phyloP scores from a whole-genome alignment of 306 rosid species.

The Trifolium subterraneum region DNA sequence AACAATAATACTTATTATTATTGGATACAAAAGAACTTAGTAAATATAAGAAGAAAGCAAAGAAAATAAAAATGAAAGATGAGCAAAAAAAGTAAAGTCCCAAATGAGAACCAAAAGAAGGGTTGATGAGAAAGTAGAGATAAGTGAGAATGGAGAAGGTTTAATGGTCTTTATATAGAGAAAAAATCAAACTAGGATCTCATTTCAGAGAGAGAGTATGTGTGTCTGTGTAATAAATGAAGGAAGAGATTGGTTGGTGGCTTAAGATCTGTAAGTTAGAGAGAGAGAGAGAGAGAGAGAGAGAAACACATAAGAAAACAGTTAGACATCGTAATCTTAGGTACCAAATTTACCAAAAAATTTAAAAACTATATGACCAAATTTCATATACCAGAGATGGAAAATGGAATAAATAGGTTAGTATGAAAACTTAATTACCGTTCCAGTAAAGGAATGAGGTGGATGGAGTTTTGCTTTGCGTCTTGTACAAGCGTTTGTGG shows the following conservation, averaged over 20 bases:
- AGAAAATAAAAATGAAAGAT: background rate
- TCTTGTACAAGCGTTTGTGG: constrained; percentile 61
- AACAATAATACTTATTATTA: no score
- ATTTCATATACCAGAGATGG: constrained; percentile 51
- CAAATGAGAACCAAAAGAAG: constrained; percentile 2
- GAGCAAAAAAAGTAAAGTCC: background rate
- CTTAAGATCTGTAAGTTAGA: constrained; percentile 49
- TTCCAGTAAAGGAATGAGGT: constrained; percentile 33
- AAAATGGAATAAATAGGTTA: constrained; percentile 48
- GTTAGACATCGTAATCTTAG: constrained; percentile 79
- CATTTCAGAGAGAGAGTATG: background rate
- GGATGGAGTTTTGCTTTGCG: constrained; percentile 51
- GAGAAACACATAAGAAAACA: constrained; percentile 45
- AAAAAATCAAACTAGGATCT: constrained; percentile 19
- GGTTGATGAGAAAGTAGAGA: constrained; percentile 38
- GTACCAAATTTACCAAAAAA: constrained; percentile 68
- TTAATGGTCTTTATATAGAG: constrained; percentile 55
- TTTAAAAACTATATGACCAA: constrained; percentile 54
- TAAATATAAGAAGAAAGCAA: constrained; percentile 27
- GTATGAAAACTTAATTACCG: constrained; percentile 24
- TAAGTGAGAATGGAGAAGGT: constrained; percentile 44
- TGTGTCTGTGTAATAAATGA: constrained; percentile 45
- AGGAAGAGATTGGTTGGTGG: constrained; percentile 57
- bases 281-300: constrained; percentile 40
- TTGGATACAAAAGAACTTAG: background rate